Base-by-base conservation (phyloP, 148 eudicot species). In the Arbutus unedo region DNA sequence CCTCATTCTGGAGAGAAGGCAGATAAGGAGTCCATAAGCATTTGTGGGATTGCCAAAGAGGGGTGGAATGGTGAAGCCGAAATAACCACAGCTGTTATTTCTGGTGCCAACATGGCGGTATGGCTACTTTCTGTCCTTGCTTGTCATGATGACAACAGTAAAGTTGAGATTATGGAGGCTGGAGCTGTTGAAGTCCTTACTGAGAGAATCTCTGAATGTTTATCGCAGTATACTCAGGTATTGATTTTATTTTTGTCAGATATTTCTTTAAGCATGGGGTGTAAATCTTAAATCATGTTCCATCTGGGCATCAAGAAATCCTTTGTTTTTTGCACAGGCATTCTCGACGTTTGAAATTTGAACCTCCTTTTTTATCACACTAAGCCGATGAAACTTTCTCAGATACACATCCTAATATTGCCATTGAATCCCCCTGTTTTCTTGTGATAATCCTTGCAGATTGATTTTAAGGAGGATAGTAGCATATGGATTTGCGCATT, bases 121-220 rank as follows among this genome's bases (percentile, higher is more conserved):
- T 96, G 98, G 99, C 90, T 96, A 66, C 91, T 96, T 49, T 92
- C 97, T 56, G 89, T 90, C 84, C 93, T 96, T 89, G 97, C 97
- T 76, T 84, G 90, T 84, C 91, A 86, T 86, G 94, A 90, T 84
- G 93, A 90, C 78, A 92, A 88, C 81, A 88, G 88, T 81, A 94
- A 88, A 89, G 74, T 77, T 83, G 92, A 82, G 81, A 90, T 93
- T 81, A 89, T 94, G 96, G 98, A 96, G 79, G 96, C 98, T 81
- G 98, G 93, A 77, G 96, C 93, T 68, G 82, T 96, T 90, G 99
- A 96, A 87, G 89, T 89, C 81, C 87, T 95, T 79, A 93, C 91
- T 9, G 99, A 94, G 82, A 96, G 88, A 88, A 90, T 94, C 70
- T 82, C 90, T 71, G 78, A 87, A 59, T 31, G 38, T 31, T 31